A percentile compares a stretch with the other conserved stretches of the same genome.
Evolutionary conservation across 2,329 filamentous ascomycete genomes (phyloP).

Genomic region (Lachnellula hyalina): DNA sequence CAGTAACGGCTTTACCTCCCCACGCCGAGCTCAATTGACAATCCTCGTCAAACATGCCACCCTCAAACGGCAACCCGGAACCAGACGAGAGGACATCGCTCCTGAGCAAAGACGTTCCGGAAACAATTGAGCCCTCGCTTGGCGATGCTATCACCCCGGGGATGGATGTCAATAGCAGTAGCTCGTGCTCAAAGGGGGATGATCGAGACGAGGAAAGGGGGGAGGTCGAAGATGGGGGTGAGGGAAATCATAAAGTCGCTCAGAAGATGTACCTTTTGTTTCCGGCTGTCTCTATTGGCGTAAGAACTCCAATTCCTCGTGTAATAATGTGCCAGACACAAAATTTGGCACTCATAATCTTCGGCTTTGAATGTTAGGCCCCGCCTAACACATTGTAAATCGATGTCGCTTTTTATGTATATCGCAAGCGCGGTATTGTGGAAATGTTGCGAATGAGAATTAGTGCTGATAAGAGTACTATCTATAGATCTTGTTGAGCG

Average conservation of each 20-base stretch:
- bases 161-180: background rate
- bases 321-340: background rate
- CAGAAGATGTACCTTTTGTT: conserved; percentile 52
- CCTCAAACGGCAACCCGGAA: background rate
- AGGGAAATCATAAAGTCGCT: conserved; percentile 19
- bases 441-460: background rate
- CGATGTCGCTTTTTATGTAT: too few species aligned
- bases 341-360: background rate
- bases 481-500: conserved; percentile 61
- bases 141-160: background rate
- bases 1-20: too few species aligned
- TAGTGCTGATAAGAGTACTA: background rate
- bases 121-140: background rate
- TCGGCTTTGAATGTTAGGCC: too few species aligned
- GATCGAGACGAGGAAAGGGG: conserved; percentile 13
- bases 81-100: conserved; percentile 6
- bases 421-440: too few species aligned
- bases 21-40: too few species aligned
- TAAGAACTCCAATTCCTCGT: conserved; percentile 31
- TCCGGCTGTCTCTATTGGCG: conserved; percentile 57
- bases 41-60: too few species aligned
- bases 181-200: background rate
- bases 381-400: too few species aligned
- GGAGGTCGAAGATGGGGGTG: conserved; percentile 9
- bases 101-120: background rate